Conservation (phyloP, 768 basidiomycete genomes). For the Stropharia rugosoannulata region DNA sequence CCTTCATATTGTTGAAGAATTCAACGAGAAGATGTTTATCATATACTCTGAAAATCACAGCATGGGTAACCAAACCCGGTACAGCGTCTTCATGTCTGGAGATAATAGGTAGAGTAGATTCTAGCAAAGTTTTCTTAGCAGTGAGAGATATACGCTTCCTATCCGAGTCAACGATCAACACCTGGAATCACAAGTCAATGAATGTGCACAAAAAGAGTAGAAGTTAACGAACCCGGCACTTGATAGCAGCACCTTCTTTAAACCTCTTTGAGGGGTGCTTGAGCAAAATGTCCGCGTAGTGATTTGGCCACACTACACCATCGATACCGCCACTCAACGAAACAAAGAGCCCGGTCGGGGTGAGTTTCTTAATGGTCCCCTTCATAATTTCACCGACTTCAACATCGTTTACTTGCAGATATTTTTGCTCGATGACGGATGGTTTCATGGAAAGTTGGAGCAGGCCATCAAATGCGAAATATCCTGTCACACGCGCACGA, state of each 20-base stretch:
- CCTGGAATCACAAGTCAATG: conserved; percentile 36
- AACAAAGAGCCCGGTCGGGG: conserved; percentile 80
- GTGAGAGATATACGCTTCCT: conserved; percentile 83
- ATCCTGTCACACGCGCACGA: conserved; percentile 83
- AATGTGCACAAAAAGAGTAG: conserved; percentile 5
- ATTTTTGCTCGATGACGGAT: conserved; percentile 82
- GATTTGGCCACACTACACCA: conserved; percentile 91
- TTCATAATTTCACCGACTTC: conserved; percentile 85
- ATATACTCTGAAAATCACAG: conserved; percentile 78
- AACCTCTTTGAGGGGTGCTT: conserved; percentile 93
- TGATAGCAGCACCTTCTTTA: conserved; percentile 78
- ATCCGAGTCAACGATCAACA: conserved; percentile 80
- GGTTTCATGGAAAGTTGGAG: conserved; percentile 85
- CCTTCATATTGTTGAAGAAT: conserved; percentile 88
- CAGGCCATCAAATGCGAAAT: conserved; percentile 82
- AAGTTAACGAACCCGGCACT: conserved; percentile 67
- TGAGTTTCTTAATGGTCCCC: conserved; percentile 84
- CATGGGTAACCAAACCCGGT: conserved; percentile 73
- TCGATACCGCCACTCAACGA: conserved; percentile 86
- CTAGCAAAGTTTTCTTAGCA: conserved; percentile 86
- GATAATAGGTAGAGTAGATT: conserved; percentile 74
- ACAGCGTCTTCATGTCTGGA: conserved; percentile 63
- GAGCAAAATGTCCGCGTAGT: conserved; percentile 92
- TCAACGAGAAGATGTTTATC: conserved; percentile 84
- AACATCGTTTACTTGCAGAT: conserved; percentile 80